Evolutionary conservation across 1,284 basidiomycete species (phyloP), one percentile per base, ranked within the genome.

Genomic region (Schizopora paradoxa): DNA sequence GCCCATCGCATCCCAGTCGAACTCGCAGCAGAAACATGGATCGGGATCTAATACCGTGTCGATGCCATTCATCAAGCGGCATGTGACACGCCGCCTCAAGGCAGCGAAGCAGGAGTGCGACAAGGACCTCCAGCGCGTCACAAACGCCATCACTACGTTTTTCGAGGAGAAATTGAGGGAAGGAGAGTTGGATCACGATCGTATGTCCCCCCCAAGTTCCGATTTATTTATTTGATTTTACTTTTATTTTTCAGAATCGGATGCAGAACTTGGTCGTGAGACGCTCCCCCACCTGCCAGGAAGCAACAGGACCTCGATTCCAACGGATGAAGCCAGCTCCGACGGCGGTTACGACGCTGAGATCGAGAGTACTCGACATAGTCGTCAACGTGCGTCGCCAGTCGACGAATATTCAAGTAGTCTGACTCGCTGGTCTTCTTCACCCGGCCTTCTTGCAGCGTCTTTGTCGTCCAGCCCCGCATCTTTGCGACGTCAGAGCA

Each of bases 81-180:
- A 98, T 69, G 91, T 98, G 58, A 91, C 89, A 38, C 82, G 92
- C 56, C 86, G 95, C 45, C 82, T 98, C 63, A 88, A 87, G 64
- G 86, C 86, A 1, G 93, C 95, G 48, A 99, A 99, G 72, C 82
- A 87, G 45, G 87, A 90, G 55, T 99, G 95, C 70, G 93, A 99
- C 76, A 88, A 88, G 67, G 92, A 96, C 60, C 77, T 99, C 8
- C 82, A 86, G 60, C 85, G 90, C 57, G 89, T 97, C 58, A 89
- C 95, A 44, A 85, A 89, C 61, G 89, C 84, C 48, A 93, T 99
- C 70, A 95, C 94, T 51, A 68, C 80, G 23, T 97, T 91, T 67
- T 96, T 97, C 56, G 95, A 99, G 66, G 85, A 91, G 58, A 79
- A 85, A 54, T 75, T 95, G 40, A 73, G 85, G 42, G 82, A 87